A percentile compares a stretch with the other conserved stretches of the same genome.
phyloP scores from a whole-genome alignment of 805 yeast species.

The Sporopachydermia quercuum region DNA sequence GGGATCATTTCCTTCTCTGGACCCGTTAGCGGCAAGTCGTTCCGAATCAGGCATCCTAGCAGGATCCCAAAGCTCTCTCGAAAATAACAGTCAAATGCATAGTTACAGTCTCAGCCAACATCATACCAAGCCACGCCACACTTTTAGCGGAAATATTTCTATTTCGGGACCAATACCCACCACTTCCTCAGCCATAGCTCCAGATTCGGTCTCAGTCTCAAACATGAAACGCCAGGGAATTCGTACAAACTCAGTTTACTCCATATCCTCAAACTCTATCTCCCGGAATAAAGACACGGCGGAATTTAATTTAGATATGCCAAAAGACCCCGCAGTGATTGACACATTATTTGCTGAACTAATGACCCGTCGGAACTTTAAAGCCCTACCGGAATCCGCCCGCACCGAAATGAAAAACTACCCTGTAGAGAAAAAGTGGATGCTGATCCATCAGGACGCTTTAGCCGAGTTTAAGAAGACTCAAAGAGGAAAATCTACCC shows the following conservation, averaged over 20 bases:
- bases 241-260: not conserved
- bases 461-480: slow-evolving; percentile 56
- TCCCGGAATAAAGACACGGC: slow-evolving; percentile 11
- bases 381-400: slow-evolving; percentile 52
- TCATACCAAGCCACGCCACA: too few relatives aligned
- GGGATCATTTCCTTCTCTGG: too few relatives aligned
- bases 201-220: too few relatives aligned
- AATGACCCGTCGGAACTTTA: slow-evolving; percentile 74
- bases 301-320: slow-evolving; percentile 44
- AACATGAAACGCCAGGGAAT: too few relatives aligned
- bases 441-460: slow-evolving; percentile 76
- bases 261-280: slow-evolving; percentile 1
- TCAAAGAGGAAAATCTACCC: slow-evolving; percentile 20
- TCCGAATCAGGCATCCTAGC: too few relatives aligned
- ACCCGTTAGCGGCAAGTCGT: too few relatives aligned
- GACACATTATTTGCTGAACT: slow-evolving; percentile 64
- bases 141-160: too few relatives aligned
- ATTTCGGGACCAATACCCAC: too few relatives aligned
- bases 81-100: too few relatives aligned
- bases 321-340: slow-evolving; percentile 47
- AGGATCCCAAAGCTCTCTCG: too few relatives aligned
- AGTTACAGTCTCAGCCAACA: too few relatives aligned
- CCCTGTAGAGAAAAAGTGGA: slow-evolving; percentile 74
- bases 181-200: too few relatives aligned
- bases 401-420: slow-evolving; percentile 63